Evolutionary conservation across 2,329 filamentous ascomycete species (phyloP), one percentile per base, ranked within the genome.

Genomic region (Sordariomycetes sp.): DNA sequence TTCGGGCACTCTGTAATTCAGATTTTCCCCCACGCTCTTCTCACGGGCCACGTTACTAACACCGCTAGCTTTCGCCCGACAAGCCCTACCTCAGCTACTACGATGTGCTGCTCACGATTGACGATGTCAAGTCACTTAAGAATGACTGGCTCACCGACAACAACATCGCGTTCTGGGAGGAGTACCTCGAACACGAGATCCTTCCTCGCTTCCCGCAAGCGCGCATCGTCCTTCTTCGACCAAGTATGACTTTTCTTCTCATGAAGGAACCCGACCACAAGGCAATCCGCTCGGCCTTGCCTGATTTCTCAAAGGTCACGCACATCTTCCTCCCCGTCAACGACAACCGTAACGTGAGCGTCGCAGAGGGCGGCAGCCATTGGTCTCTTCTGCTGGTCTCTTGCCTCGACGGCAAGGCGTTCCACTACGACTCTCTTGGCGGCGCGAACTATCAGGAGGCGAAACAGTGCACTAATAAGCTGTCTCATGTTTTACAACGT

Each of bases 121-220:
- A 92, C 54, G 92, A 98, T 58, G 75, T 96, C 46, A 83, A 88
- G 55, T 81, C 82, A 12, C 74, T 98, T 38, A 86, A 84, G 60
- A 71, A 84, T 58, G 92, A 95, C 67, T 98, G 92, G 92, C 69
- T 98, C 34, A 95, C 90, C 28, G 92, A 98, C 57, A 95, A 94
- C 64, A 88, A 87, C 47, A 96, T 98, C 45, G 82, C 86, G 33
- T 96, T 98, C 55, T 98, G 92, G 90, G 85, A 96, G 71, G 90
- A 96, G 72, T 94, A 78, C 55, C 78, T 98, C 44, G 92, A 98
- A 59, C 85, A 79, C 41, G 90, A 96, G 64, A 79, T 86, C 40
- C 79, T 98, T 19, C 67, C 69, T 20, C 75, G 78, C 46, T 94
- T 83, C 53, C 84, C 85, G 8, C 79, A 84, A 51, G 86, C 86